Evolutionary conservation across 495 filamentous ascomycete species (phyloP).

Genomic region (Penicillium desertorum): DNA sequence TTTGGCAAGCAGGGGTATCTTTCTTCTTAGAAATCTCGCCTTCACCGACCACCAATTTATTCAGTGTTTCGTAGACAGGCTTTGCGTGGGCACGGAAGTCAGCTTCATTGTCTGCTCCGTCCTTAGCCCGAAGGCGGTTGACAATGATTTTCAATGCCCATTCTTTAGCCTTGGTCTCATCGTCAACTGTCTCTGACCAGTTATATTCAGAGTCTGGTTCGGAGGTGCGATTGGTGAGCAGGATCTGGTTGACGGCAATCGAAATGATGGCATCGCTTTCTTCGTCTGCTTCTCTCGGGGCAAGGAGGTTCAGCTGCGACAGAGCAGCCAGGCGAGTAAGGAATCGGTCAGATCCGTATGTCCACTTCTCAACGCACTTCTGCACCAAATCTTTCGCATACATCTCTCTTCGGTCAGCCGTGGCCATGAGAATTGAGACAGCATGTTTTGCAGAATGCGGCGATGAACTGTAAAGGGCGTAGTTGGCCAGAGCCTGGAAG

Average conservation of each 20-base stretch:
- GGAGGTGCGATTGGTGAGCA: conserved; percentile 64
- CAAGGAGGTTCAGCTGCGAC: conserved; percentile 79
- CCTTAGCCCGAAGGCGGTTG: conserved; percentile 74
- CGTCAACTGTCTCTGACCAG: conserved; percentile 75
- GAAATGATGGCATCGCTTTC: conserved; percentile 73
- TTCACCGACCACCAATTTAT: conserved; percentile 65
- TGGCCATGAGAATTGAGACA: conserved; percentile 81
- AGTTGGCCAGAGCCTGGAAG: conserved; percentile 71
- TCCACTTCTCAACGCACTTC: conserved; percentile 71
- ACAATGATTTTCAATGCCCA: conserved; percentile 89
- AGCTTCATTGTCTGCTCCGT: conserved; percentile 49
- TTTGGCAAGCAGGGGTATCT: conserved; percentile 72
- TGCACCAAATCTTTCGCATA: conserved; percentile 80
- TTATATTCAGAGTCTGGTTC: conserved; percentile 45
- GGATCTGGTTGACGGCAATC: conserved; percentile 71
- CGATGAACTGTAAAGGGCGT: conserved; percentile 77
- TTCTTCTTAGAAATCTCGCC: conserved; percentile 77
- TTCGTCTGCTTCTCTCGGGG: conserved; percentile 68
- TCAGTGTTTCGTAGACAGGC: conserved; percentile 75
- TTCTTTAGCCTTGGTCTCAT: conserved; percentile 79
- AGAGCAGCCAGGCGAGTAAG: conserved; percentile 82
- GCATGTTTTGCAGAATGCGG: conserved; percentile 88
- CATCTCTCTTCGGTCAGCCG: conserved; percentile 78
- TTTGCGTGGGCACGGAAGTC: conserved; percentile 62
- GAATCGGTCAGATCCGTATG: conserved; percentile 71